These are phyloP conservation scores for Spongispora temasekensis DNA, from an alignment of 1,284 basidiomycete species.

Conservation along the genomic window DNA sequence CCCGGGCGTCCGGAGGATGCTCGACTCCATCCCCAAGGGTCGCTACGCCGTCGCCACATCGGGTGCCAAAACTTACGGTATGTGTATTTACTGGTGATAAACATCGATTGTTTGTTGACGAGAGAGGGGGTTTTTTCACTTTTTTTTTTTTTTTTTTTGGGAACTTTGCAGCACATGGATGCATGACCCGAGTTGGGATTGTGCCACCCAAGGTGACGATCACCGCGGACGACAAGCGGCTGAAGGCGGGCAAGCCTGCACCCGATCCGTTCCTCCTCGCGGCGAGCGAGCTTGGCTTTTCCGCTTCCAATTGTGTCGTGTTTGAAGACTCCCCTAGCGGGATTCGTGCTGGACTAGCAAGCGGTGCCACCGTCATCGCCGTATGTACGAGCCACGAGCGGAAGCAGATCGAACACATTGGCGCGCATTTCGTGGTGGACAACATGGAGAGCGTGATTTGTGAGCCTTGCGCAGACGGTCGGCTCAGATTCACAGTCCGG, in stretches of 20 bases:
- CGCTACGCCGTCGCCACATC: constrained; percentile 77
- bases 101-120: too few species aligned
- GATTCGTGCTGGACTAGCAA: constrained; percentile 71
- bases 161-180: constrained; percentile 70
- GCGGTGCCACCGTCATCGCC: constrained; percentile 75
- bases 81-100: constrained; percentile 24
- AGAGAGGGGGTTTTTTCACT: too few species aligned
- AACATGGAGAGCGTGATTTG: constrained; percentile 59
- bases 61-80: constrained; percentile 72
- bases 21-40: constrained; percentile 66
- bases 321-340: constrained; percentile 79
- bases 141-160: background rate
- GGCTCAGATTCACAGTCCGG: constrained; percentile 42
- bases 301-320: constrained; percentile 61
- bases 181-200: constrained; percentile 74
- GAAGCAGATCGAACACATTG: constrained; percentile 56
- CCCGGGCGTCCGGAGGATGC: constrained; percentile 70
- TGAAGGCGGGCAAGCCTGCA: constrained; percentile 67
- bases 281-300: constrained; percentile 68
- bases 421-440: constrained; percentile 68
- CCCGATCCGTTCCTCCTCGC: constrained; percentile 79
- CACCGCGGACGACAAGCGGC: constrained; percentile 75
- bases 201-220: constrained; percentile 72
- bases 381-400: constrained; percentile 71
- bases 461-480: constrained; percentile 40